Base-by-base conservation (phyloP, 352 stramenopile species). In the Globisporangium solare region DNA sequence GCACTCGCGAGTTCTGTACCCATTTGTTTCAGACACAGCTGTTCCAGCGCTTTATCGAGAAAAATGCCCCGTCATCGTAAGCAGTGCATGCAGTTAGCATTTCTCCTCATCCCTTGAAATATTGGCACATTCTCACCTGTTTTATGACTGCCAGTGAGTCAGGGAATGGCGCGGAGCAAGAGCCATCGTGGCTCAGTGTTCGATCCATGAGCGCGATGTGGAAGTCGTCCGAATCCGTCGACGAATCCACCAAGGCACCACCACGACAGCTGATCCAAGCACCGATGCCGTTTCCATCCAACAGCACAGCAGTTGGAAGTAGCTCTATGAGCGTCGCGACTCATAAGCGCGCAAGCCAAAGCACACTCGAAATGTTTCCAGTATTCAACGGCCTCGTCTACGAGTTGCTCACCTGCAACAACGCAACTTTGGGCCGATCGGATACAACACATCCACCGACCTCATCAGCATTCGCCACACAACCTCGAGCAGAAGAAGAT, bases 21-120 rank as follows among this genome's bases (percentile, higher is more conserved):
- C 73, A 88, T 24, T 65, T 92, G 6, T 89, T 92, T 51, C 73
- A 89, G 43, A 92, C 82, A 0, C 82, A 89, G 45, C 65, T 86
- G 22, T 92, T 92, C 46, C 74, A 89, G 51, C 69, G 73, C 3
- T 89, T 85, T 27, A 68, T 92, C 31, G 76, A 89, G 45, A 73
- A 65, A 14, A 71, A 68, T 32, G 56, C 51, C 45, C 17, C 51
- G 1, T 45, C 64, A 41, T 58, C 35, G 65, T 74, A 48, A 51
- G 58, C 51, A 5, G 50, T 32, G 18, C 18, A 10, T 35, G 53
- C 14, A 63, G 46, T 58, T 43, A 66, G 35, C 71, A 35, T 14
- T 13, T 58, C 55, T 35, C 60, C 24, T 56, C 21, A 37, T 37
- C 2, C 24, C n/a, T 20, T 6, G 4, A 31, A 21, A 21, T 27